A percentile compares a stretch with the other conserved stretches of the same genome.
Conservation (phyloP, 2,329 filamentous ascomycete species). For the Aureobasidium musti region DNA sequence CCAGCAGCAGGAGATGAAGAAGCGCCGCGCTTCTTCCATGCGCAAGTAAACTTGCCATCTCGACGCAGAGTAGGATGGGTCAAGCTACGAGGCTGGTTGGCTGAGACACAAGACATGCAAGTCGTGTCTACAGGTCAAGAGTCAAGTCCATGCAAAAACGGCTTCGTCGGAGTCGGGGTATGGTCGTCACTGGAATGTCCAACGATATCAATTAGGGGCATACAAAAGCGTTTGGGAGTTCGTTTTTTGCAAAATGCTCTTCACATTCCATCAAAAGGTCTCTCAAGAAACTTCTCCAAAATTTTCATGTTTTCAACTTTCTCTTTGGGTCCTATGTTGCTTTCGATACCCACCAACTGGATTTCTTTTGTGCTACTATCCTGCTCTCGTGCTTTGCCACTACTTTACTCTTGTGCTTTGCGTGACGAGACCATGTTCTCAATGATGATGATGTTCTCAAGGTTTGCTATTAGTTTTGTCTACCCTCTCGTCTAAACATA, state of each 20-base stretch:
- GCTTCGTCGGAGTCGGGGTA: slow-evolving; percentile 19
- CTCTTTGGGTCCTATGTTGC: not conserved
- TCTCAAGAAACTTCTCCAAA: slow-evolving; percentile 9
- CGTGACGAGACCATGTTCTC: too few species aligned
- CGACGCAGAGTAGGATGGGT: slow-evolving; percentile 3
- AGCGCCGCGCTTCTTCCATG: slow-evolving; percentile 96
- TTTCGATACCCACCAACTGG: slow-evolving; percentile 21
- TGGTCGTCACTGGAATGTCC: slow-evolving; percentile 23
- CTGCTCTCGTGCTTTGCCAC: too few species aligned
- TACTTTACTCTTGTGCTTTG: not conserved
- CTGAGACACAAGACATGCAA: slow-evolving; percentile 2
- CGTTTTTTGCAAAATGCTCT: slow-evolving; percentile 15
- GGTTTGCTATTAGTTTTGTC: not conserved
- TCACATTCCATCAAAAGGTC: slow-evolving; percentile 14
- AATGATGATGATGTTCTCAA: not conserved
- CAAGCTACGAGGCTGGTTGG: not conserved
- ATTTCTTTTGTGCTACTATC: slow-evolving; percentile 7
- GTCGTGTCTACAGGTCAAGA: slow-evolving; percentile 21
- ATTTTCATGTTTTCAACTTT: slow-evolving; percentile 8
- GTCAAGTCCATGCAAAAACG: slow-evolving; percentile 13
- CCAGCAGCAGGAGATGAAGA: slow-evolving; percentile 89
- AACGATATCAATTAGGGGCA: not conserved
- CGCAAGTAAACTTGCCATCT: slow-evolving; percentile 61
- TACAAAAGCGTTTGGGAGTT: slow-evolving; percentile 23
- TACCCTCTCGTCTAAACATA: not conserved